Base-by-base conservation (phyloP, 306 rosid species). In the Crataegus laevigata region DNA sequence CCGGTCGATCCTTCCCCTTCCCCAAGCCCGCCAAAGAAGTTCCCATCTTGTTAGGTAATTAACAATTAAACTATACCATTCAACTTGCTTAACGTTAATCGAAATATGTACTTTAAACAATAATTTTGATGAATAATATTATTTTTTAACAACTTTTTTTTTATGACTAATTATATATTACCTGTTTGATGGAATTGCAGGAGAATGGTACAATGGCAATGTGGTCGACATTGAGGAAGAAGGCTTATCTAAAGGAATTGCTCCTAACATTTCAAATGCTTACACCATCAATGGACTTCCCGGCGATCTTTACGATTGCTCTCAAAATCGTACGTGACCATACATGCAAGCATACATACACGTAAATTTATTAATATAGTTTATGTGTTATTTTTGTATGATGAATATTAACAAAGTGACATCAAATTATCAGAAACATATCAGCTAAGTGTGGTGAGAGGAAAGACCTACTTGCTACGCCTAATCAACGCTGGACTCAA, bases 131-230 rank as follows among this genome's bases (percentile, higher is more conserved):
- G 19, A 54, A 11, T 21, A 54, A 54, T 13, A 32, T 32, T 32
- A n/a, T n/a, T 32, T 32, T 32, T 32, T 32, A 32, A 5, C 36
- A 32, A 32, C 36, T 32, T 32, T 32, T n/a, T n/a, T 32, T 32
- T 32, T 32, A 47, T 47, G 8, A 54, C 25, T 21, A 54, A 54
- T 5, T 60, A 13, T 6, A 60, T n/a, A 8, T 61, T 61, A 18
- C 5, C 15, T 9, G 3, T 29, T 62, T 62, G 25, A 32, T 42
- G 71, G 6, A 36, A 19, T 71, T 84, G 59, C 72, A 91, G 96
- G 90, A 4, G 96, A 92, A 79, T 92, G 96, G 96, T 92, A 91
- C 87, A 86, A 89, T 71, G 86, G 66, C n/a, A 86, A 83, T 47
- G 81, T 87, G 26, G 84, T 82, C 29, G 87, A 86, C 17, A 22